Base-by-base conservation (phyloP, 768 basidiomycete species). In the Termitomyces sp. region DNA sequence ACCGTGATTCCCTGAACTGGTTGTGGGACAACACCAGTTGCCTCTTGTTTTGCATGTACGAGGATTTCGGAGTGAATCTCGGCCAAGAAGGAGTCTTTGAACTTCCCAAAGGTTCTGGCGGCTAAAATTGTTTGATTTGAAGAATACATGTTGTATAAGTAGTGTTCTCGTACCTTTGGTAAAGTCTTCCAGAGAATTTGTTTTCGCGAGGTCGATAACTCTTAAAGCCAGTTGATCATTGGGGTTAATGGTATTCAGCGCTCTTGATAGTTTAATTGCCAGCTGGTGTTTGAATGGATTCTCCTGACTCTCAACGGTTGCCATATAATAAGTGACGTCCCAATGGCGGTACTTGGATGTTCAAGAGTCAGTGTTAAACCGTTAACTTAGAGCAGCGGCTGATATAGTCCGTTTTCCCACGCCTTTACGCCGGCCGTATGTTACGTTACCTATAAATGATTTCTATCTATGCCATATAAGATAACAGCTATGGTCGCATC, bases 61-160 rank as follows among this genome's bases (percentile, higher is more conserved):
- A 85, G 75, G 62, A 93, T 89, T 70, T 94, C 89, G 67, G 81
- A 78, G 75, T 93, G 90, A 8, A 95, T 73, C 63, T 93, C 89
- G 44, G 82, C 76, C 55, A 95, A 77, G 67, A 91, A 90, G 37
- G 86, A 83, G 67, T 86, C 83, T 68, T 87, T 80, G 68, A 95
- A 95, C 78, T 91, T 91, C 70, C 92, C 93, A 75, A 97, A 95
- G 34, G 87, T 76, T 61, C 79, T 82, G 36, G 89, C 88, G 64
- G 92, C 91, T 87, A 64, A 62, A 24, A 46, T 36, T 15, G 39
- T 55, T 61, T 45, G 55, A 60, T 45, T 20, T 31, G 20, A 15
- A 44, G 20, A 15, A 44, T 42, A 55, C n/a, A 22, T 50, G 24
- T 18, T 44, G 56, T 57, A 54, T 54, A 62, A 42, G 11, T 36